These are phyloP conservation scores for Bolboschoenus planiculmis DNA, from an alignment of 176 grass and related monocot species.

Conservation along the genomic window DNA sequence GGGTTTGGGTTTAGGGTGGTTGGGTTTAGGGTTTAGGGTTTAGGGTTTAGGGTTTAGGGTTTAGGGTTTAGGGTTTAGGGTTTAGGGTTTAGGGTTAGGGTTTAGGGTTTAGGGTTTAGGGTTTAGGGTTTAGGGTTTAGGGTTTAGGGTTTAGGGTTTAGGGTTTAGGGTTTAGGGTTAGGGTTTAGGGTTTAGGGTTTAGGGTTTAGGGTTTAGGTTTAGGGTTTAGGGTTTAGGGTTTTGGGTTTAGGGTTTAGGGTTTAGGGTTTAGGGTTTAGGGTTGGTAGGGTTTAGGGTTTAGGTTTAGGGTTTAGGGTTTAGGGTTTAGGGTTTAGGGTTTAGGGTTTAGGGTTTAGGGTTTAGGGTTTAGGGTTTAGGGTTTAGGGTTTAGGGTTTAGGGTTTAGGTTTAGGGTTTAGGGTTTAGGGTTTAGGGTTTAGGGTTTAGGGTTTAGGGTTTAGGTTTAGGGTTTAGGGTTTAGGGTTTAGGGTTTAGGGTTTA, in stretches of 20 bases:
- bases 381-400: not conserved
- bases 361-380: not conserved
- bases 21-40: conserved; percentile 15
- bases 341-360: not conserved
- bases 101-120: conserved; percentile 10
- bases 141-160: not conserved
- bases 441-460: not conserved
- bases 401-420: not conserved
- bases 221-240: conserved; percentile 24
- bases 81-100: conserved; percentile 6
- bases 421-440: not conserved
- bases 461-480: not conserved
- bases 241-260: conserved; percentile 27
- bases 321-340: not conserved
- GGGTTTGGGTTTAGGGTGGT: conserved; percentile 15
- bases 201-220: conserved; percentile 15
- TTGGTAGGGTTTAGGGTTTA: not conserved
- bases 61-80: not conserved
- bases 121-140: conserved; percentile 11
- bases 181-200: conserved; percentile 3
- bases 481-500: not conserved
- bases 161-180: not conserved
- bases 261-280: conserved; percentile 26
- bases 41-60: conserved; percentile 10
- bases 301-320: not conserved